Percentiles rank a stretch among this genome's conserved stretches.
phyloP scores from a whole-genome alignment of 768 basidiomycete species.

The Termitomyces sp. region DNA sequence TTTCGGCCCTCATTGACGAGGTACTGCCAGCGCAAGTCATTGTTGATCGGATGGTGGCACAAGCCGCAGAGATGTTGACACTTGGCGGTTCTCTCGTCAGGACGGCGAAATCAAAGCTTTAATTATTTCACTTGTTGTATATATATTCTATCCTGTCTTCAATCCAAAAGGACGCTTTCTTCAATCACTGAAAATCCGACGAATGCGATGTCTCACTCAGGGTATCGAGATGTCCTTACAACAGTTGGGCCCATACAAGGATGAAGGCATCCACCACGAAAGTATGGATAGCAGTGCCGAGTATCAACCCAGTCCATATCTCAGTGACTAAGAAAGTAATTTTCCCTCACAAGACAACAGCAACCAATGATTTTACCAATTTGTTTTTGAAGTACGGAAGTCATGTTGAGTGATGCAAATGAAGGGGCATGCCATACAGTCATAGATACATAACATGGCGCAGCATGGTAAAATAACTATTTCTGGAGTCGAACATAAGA shows the following conservation, averaged over 20 bases:
- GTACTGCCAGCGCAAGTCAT: slow-evolving; percentile 80
- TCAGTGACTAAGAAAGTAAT: neutral
- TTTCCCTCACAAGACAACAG: neutral
- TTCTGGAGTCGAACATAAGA: slow-evolving; percentile 10
- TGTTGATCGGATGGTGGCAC: slow-evolving; percentile 66
- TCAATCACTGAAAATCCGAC: neutral
- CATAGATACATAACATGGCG: slow-evolving; percentile 17
- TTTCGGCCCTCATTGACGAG: slow-evolving; percentile 69
- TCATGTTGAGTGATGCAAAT: slow-evolving; percentile 7
- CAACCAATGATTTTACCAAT: neutral
- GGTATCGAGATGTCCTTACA: neutral
- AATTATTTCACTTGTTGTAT: slow-evolving; percentile 1
- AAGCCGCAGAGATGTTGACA: slow-evolving; percentile 31
- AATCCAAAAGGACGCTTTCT: neutral
- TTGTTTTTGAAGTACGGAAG: slow-evolving; percentile 3
- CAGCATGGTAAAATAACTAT: slow-evolving; percentile 10
- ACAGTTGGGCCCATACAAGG: neutral
- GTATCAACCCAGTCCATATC: neutral
- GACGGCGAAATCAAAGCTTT: slow-evolving; percentile 46
- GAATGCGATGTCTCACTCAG: too few species aligned
- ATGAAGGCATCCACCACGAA: neutral
- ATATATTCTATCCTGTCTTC: neutral
- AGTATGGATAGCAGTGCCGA: neutral
- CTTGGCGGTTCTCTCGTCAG: slow-evolving; percentile 31
- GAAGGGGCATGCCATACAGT: slow-evolving; percentile 17